Evolutionary conservation across 139 green algal species (phyloP).

Genomic region (Micractinium sp.): DNA sequence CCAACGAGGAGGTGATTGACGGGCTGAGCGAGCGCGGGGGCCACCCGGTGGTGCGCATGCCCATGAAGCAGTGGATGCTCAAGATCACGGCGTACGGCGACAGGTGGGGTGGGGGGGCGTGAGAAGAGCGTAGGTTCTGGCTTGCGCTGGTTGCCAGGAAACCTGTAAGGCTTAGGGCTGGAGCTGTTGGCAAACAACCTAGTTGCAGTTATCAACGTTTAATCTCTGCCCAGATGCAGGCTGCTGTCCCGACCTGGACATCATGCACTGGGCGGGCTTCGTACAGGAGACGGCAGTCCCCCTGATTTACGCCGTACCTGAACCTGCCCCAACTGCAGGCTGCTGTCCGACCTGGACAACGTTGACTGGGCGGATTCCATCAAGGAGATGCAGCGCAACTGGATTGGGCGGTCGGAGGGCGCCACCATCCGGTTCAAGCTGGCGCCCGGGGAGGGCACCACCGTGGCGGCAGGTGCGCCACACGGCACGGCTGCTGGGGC

Average conservation of each 20-base stretch:
- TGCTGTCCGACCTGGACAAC: slow-evolving; percentile 91
- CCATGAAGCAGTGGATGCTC: slow-evolving; percentile 99
- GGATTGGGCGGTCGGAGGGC: slow-evolving; percentile 93
- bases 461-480: not conserved
- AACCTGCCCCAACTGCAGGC: slow-evolving; percentile 18
- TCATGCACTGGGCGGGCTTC: slow-evolving; percentile 92
- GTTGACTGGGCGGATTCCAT: slow-evolving; percentile 96
- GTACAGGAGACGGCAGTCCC: slow-evolving; percentile 99
- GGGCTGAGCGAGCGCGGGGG: slow-evolving; percentile 90
- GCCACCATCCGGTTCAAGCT: slow-evolving; percentile 57
- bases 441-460: slow-evolving; percentile 7
- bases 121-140: not conserved
- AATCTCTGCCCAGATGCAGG: not conserved
- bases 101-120: slow-evolving; percentile 34
- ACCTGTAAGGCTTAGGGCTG: not conserved
- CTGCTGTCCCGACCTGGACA: slow-evolving; percentile 91
- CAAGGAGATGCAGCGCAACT: slow-evolving; percentile 99
- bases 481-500: not conserved
- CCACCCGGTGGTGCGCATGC: slow-evolving; percentile 94
- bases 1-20: slow-evolving; percentile 96
- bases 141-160: not conserved
- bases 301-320: too few species aligned
- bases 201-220: not conserved
- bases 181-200: too few species aligned
- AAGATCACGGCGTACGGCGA: slow-evolving; percentile 96